Percentiles rank a stretch among this genome's conserved stretches.
Evolutionary conservation across 1,284 basidiomycete species (phyloP).

Genomic region (Leccinum pallidistipes): DNA sequence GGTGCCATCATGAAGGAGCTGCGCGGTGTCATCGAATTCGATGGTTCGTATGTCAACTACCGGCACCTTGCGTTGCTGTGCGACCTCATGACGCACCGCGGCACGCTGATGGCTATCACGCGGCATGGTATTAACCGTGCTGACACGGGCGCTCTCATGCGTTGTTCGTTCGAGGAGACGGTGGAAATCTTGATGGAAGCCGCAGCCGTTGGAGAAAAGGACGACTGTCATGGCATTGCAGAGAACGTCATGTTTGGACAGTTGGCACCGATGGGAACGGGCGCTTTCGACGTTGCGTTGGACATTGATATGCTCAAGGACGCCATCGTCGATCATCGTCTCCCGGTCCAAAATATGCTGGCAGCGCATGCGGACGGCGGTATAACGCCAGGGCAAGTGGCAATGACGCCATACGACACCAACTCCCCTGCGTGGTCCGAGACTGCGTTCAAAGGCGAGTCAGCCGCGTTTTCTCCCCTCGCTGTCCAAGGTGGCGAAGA

Average conservation of each 20-base stretch:
- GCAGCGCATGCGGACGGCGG: constrained; percentile 80
- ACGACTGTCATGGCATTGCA: constrained; percentile 97
- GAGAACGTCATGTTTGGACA: constrained; percentile 99
- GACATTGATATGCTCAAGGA: constrained; percentile 99
- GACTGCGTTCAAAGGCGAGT: constrained; percentile 74
- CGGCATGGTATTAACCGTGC: constrained; percentile 99
- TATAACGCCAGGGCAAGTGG: constrained; percentile 88
- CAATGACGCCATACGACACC: constrained; percentile 94
- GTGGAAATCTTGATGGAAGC: constrained; percentile 99
- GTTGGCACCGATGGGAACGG: constrained; percentile 97
- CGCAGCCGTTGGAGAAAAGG: constrained; percentile 95
- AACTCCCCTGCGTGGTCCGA: constrained; percentile 83
- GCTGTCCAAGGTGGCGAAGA: constrained; percentile 88
- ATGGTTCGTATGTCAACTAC: constrained; percentile 99
- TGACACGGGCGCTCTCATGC: constrained; percentile 95
- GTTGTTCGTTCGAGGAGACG: constrained; percentile 99
- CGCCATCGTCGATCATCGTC: constrained; percentile 94
- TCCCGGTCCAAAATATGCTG: constrained; percentile 87
- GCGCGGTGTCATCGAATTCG: constrained; percentile 95
- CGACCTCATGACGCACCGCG: constrained; percentile 98
- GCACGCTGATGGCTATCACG: constrained; percentile 96
- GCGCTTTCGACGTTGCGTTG: constrained; percentile 92
- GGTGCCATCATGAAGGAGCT: constrained; percentile 93
- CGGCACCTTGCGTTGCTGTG: constrained; percentile 94
- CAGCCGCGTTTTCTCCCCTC: constrained; percentile 93